Evolutionary conservation across 306 rosid species (phyloP).

Genomic region (Ochetophila trinervis): DNA sequence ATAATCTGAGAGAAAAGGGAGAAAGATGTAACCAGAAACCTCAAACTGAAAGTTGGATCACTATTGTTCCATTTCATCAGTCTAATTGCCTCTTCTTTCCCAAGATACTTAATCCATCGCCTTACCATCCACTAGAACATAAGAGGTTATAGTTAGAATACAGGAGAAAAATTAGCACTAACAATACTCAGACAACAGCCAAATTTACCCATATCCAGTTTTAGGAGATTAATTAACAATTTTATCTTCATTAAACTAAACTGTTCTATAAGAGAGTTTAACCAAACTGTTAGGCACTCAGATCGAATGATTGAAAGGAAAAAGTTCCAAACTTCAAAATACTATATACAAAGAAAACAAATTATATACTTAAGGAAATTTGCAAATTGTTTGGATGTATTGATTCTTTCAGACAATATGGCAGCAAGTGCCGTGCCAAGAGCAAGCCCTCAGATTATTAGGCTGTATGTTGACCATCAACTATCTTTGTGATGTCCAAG

Average conservation of each 20-base stretch:
- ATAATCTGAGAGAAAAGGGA: slow-evolving; percentile 4
- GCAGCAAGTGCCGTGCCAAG: background rate
- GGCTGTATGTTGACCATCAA: background rate
- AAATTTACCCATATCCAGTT: too few species aligned
- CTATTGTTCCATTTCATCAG: slow-evolving; percentile 84
- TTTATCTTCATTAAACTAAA: background rate
- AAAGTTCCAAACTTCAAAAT: too few species aligned
- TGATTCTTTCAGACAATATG: background rate
- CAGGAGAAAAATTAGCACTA: background rate
- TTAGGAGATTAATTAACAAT: background rate
- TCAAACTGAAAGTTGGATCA: slow-evolving; percentile 81
- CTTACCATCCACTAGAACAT: slow-evolving; percentile 79
- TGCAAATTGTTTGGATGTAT: background rate
- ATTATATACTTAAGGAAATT: background rate
- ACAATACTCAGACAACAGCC: background rate
- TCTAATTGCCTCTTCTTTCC: slow-evolving; percentile 75
- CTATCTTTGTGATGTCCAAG: background rate
- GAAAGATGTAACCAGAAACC: slow-evolving; percentile 42
- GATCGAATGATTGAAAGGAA: too few species aligned
- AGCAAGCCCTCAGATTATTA: background rate
- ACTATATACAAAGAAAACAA: background rate
- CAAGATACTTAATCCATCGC: slow-evolving; percentile 77
- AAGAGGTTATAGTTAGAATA: background rate
- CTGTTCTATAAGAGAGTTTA: background rate
- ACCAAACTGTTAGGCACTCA: too few species aligned